Base-by-base conservation (phyloP, 306 rosid genomes). In the Ochetophila trinervis region DNA sequence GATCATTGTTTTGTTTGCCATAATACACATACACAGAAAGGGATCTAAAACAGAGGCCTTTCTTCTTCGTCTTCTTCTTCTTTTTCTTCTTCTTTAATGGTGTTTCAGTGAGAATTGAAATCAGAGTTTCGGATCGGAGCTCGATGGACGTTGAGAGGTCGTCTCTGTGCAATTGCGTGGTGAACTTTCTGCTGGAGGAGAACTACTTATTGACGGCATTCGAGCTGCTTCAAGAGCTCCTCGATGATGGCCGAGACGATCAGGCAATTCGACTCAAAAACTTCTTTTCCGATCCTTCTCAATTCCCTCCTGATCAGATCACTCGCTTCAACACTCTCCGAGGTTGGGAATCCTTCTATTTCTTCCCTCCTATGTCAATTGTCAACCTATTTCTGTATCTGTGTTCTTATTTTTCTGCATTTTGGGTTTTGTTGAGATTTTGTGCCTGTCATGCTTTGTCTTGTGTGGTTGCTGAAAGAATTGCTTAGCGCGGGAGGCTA, bases 151-250 rank as follows among this genome's bases (percentile, higher is more conserved):
- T 89, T 48, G 94, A 85, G 83, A 84, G 88, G 85, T 89, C 97
- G n/a, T 93, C 98, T 53, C 79, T 93, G 74, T 89, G 98, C 88
- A 93, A 93, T 74, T 93, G 94, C 79, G 98, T 89, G 9, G 98
- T 93, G n/a, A 93, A 93, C 76, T 93, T 93, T 70, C 87, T 93
- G 18, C 74, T 93, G 20, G 97, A 93, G 63, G 99, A 93, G 86
- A 93, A 86, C 72, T 93, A 93, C 82, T 44, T 86, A 27, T 83
- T 93, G 34, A 87, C 99, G 0, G 99, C 99, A 18, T 93, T 93
- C 49, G 97, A 93, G 89, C 99, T 93, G 22, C 99, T 93, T 64
- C 99, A 93, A 67, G 99, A 93, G 90, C 99, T 93, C 62, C 99
- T 90, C 62, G 95, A 90, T 8, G 97, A 93, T 72, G 97, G 96